phyloP scores from a whole-genome alignment of 2,329 filamentous ascomycete genomes.

The Zasmidium angulare region DNA sequence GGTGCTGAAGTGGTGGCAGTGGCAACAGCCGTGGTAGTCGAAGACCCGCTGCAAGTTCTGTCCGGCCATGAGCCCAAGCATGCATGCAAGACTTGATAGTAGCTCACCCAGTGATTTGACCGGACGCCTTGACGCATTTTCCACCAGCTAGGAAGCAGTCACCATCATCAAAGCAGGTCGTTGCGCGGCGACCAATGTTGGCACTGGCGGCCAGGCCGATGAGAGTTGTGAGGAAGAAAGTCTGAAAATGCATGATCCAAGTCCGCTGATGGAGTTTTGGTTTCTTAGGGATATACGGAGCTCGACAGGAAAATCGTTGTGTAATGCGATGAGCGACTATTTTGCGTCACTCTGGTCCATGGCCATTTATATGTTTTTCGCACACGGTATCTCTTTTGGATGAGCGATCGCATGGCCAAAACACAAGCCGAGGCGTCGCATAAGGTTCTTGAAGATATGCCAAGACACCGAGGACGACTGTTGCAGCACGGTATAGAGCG shows the following conservation, averaged over 20 bases:
- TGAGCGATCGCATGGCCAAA: neutral
- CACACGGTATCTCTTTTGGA: neutral
- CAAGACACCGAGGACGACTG: neutral
- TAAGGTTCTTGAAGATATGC: neutral
- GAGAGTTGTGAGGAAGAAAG: neutral
- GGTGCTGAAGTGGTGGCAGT: neutral
- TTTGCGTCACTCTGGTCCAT: neutral
- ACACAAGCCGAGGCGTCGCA: neutral
- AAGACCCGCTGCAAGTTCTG: neutral
- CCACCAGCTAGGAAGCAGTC: conserved; percentile 8
- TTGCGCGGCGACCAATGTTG: neutral
- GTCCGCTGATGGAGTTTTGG: neutral
- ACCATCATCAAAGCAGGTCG: conserved; percentile 6
- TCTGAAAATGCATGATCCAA: conserved; percentile 2
- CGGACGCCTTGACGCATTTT: conserved; percentile 1
- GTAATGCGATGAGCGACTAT: too few relatives aligned
- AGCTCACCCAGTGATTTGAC: conserved; percentile 2
- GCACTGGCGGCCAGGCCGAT: conserved; percentile 3
- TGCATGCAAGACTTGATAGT: neutral
- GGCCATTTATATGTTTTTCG: neutral
- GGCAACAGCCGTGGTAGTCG: neutral
- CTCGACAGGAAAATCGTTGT: too few relatives aligned
- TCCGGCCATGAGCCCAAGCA: neutral
- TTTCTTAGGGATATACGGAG: too few relatives aligned
- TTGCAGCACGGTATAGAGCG: neutral